Percentiles rank a stretch among this genome's conserved stretches.
These are phyloP conservation scores for Pleurotus eryngii DNA, from an alignment of 768 basidiomycete genomes.

Conservation along the genomic window DNA sequence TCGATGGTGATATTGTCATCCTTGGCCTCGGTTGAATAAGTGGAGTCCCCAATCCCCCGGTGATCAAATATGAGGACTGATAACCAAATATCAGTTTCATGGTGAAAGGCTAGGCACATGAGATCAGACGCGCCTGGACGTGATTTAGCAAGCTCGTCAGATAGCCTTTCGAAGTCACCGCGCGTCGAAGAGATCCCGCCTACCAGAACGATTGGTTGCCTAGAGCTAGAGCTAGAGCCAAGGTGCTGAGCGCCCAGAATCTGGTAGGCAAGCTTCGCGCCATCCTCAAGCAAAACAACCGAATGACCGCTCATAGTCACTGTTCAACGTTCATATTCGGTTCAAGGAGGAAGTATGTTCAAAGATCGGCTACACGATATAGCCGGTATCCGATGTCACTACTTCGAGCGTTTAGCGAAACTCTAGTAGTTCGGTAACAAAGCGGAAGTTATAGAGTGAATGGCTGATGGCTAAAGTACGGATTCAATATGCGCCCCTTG, in stretches of 20 bases:
- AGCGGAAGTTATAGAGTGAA: too few relatives aligned
- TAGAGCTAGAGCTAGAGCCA: conserved; percentile 16
- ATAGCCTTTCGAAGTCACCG: conserved; percentile 38
- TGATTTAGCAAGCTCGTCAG: conserved; percentile 26
- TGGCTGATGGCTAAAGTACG: too few relatives aligned
- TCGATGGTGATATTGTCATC: conserved; percentile 42
- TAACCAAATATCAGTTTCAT: neutral
- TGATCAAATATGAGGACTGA: conserved; percentile 46
- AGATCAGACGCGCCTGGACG: conserved; percentile 32
- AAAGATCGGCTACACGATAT: too few relatives aligned
- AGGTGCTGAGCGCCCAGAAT: conserved; percentile 37
- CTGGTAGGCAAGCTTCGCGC: conserved; percentile 41
- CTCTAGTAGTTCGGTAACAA: too few relatives aligned
- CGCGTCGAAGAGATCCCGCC: conserved; percentile 37
- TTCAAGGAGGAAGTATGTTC: too few relatives aligned
- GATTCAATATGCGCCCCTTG: too few relatives aligned
- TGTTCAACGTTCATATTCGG: too few relatives aligned
- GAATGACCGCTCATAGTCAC: neutral
- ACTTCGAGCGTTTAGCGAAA: too few relatives aligned
- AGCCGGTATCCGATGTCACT: too few relatives aligned
- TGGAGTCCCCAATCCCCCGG: conserved; percentile 46
- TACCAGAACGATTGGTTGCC: conserved; percentile 37
- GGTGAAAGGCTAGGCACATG: neutral
- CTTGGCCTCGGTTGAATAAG: conserved; percentile 18
- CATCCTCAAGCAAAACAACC: conserved; percentile 30